Evolutionary conservation across 495 filamentous ascomycete species (phyloP).

Genomic region (Poronia punctata): DNA sequence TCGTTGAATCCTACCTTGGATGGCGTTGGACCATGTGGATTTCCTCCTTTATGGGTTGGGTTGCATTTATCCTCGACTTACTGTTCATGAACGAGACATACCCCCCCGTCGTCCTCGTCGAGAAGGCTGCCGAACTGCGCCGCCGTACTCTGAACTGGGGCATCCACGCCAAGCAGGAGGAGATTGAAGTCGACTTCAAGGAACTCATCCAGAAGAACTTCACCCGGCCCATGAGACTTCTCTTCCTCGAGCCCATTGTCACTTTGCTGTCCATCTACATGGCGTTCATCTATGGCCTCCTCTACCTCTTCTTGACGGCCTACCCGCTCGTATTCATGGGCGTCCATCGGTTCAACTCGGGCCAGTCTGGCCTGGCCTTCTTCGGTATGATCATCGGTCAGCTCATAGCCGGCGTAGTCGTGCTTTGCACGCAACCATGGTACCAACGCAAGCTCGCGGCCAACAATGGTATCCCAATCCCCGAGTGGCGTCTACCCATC

Average conservation of each 20-base stretch:
- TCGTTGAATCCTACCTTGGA: constrained; percentile 57
- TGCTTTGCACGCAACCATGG: constrained; percentile 59
- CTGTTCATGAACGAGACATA: constrained; percentile 79
- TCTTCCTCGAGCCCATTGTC: constrained; percentile 77
- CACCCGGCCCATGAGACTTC: constrained; percentile 67
- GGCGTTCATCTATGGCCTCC: constrained; percentile 72
- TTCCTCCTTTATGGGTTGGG: constrained; percentile 65
- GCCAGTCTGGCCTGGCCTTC: constrained; percentile 67
- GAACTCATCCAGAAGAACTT: constrained; percentile 83
- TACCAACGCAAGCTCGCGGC: constrained; percentile 63
- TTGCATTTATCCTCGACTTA: constrained; percentile 61
- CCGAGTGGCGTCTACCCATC: constrained; percentile 80
- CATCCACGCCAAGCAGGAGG: constrained; percentile 89
- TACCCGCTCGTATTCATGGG: constrained; percentile 74
- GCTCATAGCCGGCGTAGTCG: constrained; percentile 56
- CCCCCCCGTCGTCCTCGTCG: constrained; percentile 69
- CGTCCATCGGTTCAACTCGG: constrained; percentile 59
- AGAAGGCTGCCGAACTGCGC: constrained; percentile 71
- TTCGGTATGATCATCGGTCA: constrained; percentile 76
- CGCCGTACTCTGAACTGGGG: constrained; percentile 85
- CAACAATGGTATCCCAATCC: constrained; percentile 67
- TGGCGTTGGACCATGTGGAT: constrained; percentile 86
- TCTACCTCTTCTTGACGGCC: constrained; percentile 76
- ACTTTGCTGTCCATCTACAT: constrained; percentile 69
- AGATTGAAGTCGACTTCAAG: constrained; percentile 77